phyloP scores from a whole-genome alignment of 352 stramenopile genomes.

The Phytophthora pinifolia region DNA sequence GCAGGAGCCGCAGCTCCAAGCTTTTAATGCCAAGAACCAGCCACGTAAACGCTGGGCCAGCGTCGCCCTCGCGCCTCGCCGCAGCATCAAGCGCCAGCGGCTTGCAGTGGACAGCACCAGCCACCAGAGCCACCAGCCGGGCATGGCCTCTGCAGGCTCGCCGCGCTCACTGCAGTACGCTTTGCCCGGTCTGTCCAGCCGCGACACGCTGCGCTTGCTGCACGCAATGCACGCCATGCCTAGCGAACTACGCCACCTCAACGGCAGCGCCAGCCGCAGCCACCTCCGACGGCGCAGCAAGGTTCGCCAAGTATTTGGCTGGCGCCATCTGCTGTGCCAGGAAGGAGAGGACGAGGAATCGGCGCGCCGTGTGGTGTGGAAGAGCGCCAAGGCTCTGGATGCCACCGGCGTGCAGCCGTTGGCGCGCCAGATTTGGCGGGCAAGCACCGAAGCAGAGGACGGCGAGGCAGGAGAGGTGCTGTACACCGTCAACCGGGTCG shows the following conservation, averaged over 20 bases:
- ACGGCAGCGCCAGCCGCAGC: constrained; percentile 22
- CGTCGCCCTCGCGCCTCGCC: not conserved
- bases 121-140: not conserved
- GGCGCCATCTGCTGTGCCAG: constrained; percentile 40
- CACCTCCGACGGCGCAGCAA: constrained; percentile 17
- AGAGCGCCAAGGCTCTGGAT: constrained; percentile 43
- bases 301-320: constrained; percentile 36
- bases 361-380: constrained; percentile 39
- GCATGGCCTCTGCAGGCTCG: constrained; percentile 9
- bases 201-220: constrained; percentile 37
- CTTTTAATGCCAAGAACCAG: constrained; percentile 6
- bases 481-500: constrained; percentile 32
- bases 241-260: constrained; percentile 43
- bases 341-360: constrained; percentile 27
- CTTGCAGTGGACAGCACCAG: constrained; percentile 16
- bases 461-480: constrained; percentile 24
- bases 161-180: constrained; percentile 43
- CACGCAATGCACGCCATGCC: constrained; percentile 37
- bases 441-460: constrained; percentile 17
- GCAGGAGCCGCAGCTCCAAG: constrained; percentile 8
- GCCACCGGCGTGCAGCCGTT: constrained; percentile 32
- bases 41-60: constrained; percentile 24
- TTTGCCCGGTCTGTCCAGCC: constrained; percentile 35
- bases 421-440: constrained; percentile 40
- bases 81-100: constrained; percentile 26